Base-by-base conservation (phyloP, 257 asterid genomes). In the Primulina huaijiensis region DNA sequence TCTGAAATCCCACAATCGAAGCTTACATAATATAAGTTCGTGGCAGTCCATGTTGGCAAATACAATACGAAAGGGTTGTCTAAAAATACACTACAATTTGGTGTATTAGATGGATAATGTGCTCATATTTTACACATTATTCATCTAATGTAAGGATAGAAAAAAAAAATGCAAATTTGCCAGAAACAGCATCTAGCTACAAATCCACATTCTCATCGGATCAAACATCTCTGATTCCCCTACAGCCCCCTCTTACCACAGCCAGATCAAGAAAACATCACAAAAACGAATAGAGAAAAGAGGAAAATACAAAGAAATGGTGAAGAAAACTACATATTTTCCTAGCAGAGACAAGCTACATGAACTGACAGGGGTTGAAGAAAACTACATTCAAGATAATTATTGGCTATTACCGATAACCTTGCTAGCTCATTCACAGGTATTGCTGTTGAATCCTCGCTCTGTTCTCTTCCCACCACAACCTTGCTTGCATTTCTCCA, bases 381-480 rank as follows among this genome's bases (percentile, higher is more conserved):
- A 23, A 3, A 14, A 34, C 7, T 8, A 21, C n/a, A 7, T 35
- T 31, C 52, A 8, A 63, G 50, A 38, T 0, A 3, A 38, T 38
- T 2, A 11, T 43, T 4, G 55, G 4, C 55, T 43, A 12, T 9
- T 43, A n/a, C 55, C 7, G 55, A 16, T 10, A 37, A 8, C 9
- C 12, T 10, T 0, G 12, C 52, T 40, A 8, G 31, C 50, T 40
- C 50, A 40, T 40, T 81, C 78, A 81, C 71, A 84, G 77, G 72
- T 84, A 84, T 62, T 84, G 89, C 72, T 75, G 78, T 64, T 84
- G 89, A 52, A 84, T 84, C 68, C 89, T 81, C 38, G 83, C 71
- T 81, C 82, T 77, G 74, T 84, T 81, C 43, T 72, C 86, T 75
- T 84, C 89, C 89, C 89, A 84, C 89, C 89, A 84, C 77, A 73